Evolutionary conservation across 208 protist species (phyloP), one percentile per base, ranked within the genome.

Genomic region (Wallacemonas sp.): DNA sequence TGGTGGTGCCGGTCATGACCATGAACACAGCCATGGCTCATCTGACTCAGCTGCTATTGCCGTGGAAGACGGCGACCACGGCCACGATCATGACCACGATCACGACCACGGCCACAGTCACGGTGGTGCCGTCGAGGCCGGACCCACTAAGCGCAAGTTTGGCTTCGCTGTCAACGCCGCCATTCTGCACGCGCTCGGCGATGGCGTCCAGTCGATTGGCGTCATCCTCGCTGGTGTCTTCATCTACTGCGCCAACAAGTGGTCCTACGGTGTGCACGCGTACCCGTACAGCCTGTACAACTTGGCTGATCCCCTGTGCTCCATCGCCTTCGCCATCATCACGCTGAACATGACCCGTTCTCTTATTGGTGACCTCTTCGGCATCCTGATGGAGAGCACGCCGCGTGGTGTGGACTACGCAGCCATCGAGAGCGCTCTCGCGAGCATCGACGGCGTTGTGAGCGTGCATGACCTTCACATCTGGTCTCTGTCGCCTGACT

Each of bases 401-500:
- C 93, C 93, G 29, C 55, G 65, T 8, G 73, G 78, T 27, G 72
- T 96, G 41, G 76, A 94, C 57, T 87, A 90, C 72, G 24, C 9
- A 2, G 72, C 55, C 9, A 65, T 94, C 11, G 68, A 85, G 8
- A 54, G 38, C 2, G 80, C 88, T 0, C 66, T 96, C 43, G 32
- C 23, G 17, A 56, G 73, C 24, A 85, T 96, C 24, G 69, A 81
- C 16, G 84, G 86, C 29, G 90, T 97, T 4, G 66, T 52, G 1
- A 74, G 75, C n/a, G 84, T 97, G 41, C 90, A 96, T 61, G 91
- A 96, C 55, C 74, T 97, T 23, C 93, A 97, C 61, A 82, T 97
- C 4, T 97, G 93, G 93, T 94, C 83, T 2, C 80, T 96, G 8
- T 92, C 87, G 1, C 63, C 81, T 24, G 90, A 93, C 41, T 93